Evolutionary conservation across 805 yeast genomes (phyloP).

Genomic region (Kodamaea nitidulidarum): DNA sequence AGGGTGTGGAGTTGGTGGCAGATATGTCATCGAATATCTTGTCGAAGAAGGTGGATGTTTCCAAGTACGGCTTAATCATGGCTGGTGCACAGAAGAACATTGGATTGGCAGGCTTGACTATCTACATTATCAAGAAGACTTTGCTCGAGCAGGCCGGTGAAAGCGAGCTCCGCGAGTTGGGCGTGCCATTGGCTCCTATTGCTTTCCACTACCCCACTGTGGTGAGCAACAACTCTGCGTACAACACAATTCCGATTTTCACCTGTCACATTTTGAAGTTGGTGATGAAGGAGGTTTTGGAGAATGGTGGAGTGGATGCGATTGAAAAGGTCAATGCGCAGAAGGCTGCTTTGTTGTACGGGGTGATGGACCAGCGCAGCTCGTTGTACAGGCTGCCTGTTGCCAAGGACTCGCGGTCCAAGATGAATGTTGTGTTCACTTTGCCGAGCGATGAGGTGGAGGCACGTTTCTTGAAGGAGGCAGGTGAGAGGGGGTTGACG

Average conservation of each 20-base stretch:
- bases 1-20: conserved; percentile 76
- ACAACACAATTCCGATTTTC: conserved; percentile 94
- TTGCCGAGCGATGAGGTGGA: conserved; percentile 62
- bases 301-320: conserved; percentile 64
- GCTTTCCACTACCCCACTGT: conserved; percentile 85
- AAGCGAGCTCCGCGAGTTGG: conserved; percentile 52
- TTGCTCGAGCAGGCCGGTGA: conserved; percentile 66
- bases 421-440: conserved; percentile 92
- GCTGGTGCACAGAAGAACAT: conserved; percentile 99
- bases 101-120: conserved; percentile 92
- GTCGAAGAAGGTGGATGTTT: conserved; percentile 74
- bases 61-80: conserved; percentile 82
- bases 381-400: conserved; percentile 66
- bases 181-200: conserved; percentile 81
- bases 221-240: conserved; percentile 84
- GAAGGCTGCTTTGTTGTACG: conserved; percentile 66
- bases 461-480: conserved; percentile 63
- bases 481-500: conserved; percentile 53
- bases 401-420: conserved; percentile 58
- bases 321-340: conserved; percentile 55
- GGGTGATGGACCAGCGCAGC: conserved; percentile 62
- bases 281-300: conserved; percentile 61
- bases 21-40: conserved; percentile 94
- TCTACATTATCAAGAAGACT: conserved; percentile 83
- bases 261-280: conserved; percentile 82